Percentiles rank a stretch among this genome's conserved stretches.
Conservation (phyloP, 768 basidiomycete genomes). For the Collybiopsis luxurians region DNA sequence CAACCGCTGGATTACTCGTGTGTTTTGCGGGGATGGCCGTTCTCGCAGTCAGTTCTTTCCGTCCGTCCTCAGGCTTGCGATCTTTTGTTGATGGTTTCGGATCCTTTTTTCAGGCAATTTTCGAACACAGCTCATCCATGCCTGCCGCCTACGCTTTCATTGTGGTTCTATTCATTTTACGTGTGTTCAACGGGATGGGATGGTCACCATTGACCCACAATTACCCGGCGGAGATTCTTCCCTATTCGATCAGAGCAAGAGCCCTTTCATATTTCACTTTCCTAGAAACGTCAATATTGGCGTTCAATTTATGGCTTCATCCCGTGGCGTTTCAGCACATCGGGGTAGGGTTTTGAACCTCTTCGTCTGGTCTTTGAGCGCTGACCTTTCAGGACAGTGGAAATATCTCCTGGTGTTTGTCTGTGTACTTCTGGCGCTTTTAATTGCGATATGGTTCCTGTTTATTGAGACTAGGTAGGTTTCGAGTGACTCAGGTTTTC, state of each 20-base stretch:
- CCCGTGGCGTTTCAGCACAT: constrained; percentile 1
- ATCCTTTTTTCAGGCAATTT: neutral
- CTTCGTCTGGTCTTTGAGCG: neutral
- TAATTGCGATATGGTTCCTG: constrained; percentile 2
- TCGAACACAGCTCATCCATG: neutral
- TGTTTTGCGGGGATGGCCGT: constrained; percentile 1
- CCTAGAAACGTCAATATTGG: constrained; percentile 1
- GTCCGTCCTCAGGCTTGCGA: neutral
- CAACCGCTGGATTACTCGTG: constrained; percentile 1
- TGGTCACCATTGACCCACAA: constrained; percentile 3
- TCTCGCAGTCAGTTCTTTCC: neutral
- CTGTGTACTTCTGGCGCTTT: neutral
- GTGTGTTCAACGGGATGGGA: constrained; percentile 2
- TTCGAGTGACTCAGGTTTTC: too few species aligned
- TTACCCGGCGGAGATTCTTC: constrained; percentile 2
- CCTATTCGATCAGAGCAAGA: neutral
- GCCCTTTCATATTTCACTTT: constrained; percentile 4
- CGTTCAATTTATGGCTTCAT: constrained; percentile 3
- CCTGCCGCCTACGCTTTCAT: constrained; percentile 1
- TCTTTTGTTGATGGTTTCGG: neutral
- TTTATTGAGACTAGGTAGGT: constrained; percentile 4
- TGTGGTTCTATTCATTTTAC: constrained; percentile 1
- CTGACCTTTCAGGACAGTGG: neutral
- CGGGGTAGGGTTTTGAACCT: neutral
- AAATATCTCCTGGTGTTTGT: constrained; percentile 1